Conservation (phyloP, 164 flowering plant genomes). For the Magnolia changhungtana region DNA sequence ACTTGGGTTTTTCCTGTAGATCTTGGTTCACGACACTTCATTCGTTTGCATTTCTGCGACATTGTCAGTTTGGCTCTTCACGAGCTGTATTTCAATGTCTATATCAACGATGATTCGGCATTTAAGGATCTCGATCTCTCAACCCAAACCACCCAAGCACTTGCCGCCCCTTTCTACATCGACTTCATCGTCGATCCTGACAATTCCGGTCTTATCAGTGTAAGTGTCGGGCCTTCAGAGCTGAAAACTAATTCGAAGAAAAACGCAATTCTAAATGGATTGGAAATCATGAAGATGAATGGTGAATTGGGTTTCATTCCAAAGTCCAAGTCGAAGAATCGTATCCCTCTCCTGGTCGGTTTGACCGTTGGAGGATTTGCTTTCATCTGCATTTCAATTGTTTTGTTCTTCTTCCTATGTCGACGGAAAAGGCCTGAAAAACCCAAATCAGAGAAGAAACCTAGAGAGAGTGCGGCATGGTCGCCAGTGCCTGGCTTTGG, state of each 20-base stretch:
- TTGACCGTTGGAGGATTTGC: slow-evolving; percentile 42
- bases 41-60: slow-evolving; percentile 84
- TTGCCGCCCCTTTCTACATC: slow-evolving; percentile 58
- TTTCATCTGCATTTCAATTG: slow-evolving; percentile 24
- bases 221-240: slow-evolving; percentile 65
- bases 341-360: slow-evolving; percentile 37
- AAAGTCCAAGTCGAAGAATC: slow-evolving; percentile 19
- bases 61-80: slow-evolving; percentile 53
- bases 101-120: slow-evolving; percentile 47
- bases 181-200: slow-evolving; percentile 56
- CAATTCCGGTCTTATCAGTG: slow-evolving; percentile 19
- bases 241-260: background rate
- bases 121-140: slow-evolving; percentile 63
- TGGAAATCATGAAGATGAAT: slow-evolving; percentile 71
- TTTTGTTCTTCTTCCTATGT: slow-evolving; percentile 22
- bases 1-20: slow-evolving; percentile 59
- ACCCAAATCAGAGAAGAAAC: slow-evolving; percentile 34
- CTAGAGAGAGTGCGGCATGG: slow-evolving; percentile 46
- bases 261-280: slow-evolving; percentile 81
- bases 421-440: slow-evolving; percentile 31
- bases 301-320: slow-evolving; percentile 5
- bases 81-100: slow-evolving; percentile 64
- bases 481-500: slow-evolving; percentile 44
- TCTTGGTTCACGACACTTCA: slow-evolving; percentile 50
- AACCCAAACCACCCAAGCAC: slow-evolving; percentile 27